Percentiles rank a stretch among this genome's conserved stretches.
These are phyloP conservation scores for Diplodia mutila DNA, from an alignment of 2,329 filamentous ascomycete genomes.

Conservation along the genomic window DNA sequence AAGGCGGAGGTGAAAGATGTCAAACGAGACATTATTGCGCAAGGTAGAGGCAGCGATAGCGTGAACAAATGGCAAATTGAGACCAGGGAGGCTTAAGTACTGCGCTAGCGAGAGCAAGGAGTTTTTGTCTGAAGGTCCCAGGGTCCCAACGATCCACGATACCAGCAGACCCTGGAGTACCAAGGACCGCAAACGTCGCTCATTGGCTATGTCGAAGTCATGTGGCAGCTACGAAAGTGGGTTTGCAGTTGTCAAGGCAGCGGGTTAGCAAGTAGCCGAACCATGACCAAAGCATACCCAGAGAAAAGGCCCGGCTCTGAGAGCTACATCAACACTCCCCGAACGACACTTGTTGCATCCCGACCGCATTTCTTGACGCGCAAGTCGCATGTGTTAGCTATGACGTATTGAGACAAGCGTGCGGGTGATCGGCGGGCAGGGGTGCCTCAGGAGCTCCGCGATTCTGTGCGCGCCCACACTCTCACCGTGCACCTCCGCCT, in stretches of 20 bases:
- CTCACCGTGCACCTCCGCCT: conserved; percentile 21
- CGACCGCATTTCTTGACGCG: neutral
- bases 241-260: too few relatives aligned
- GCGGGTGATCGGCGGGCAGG: conserved; percentile 19
- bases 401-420: conserved; percentile 15
- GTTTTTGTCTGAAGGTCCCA: too few relatives aligned
- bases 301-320: too few relatives aligned
- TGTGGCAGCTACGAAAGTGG: too few relatives aligned
- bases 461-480: conserved; percentile 1
- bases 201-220: too few relatives aligned
- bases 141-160: too few relatives aligned
- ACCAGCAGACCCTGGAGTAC: too few relatives aligned
- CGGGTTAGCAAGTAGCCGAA: too few relatives aligned
- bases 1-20: neutral
- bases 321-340: neutral
- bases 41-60: neutral
- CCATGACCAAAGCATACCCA: too few relatives aligned
- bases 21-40: neutral
- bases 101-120: too few relatives aligned
- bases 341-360: neutral
- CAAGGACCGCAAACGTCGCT: too few relatives aligned
- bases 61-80: neutral
- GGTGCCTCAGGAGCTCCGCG: conserved; percentile 17
- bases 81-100: too few relatives aligned
- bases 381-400: neutral